phyloP scores from a whole-genome alignment of 257 asterid species.

The Cordia subcordata region DNA sequence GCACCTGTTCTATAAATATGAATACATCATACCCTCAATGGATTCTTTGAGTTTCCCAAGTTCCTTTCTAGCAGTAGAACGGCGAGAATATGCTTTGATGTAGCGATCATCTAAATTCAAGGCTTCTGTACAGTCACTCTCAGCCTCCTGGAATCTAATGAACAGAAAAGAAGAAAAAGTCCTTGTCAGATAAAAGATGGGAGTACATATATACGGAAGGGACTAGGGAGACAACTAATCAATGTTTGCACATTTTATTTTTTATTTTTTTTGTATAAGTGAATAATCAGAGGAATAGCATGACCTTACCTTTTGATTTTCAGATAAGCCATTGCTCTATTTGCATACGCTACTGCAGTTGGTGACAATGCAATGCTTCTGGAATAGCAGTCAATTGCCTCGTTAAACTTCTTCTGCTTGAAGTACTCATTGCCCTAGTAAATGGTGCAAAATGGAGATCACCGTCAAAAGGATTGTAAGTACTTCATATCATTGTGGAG shows the following conservation, averaged over 20 bases:
- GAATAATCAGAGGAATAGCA: conserved; percentile 3
- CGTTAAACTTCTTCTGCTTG: conserved; percentile 81
- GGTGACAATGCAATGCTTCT: conserved; percentile 95
- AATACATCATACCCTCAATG: conserved; percentile 53
- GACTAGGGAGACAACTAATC: too few relatives aligned
- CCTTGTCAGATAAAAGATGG: background rate
- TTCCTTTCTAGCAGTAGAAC: conserved; percentile 89
- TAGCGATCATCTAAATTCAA: conserved; percentile 84
- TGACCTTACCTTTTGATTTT: conserved; percentile 65
- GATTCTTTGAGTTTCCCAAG: conserved; percentile 88
- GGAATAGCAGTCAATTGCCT: conserved; percentile 93
- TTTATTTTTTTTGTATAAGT: background rate
- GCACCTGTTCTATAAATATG: conserved; percentile 6
- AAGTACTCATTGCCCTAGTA: conserved; percentile 81
- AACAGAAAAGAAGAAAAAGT: conserved; percentile 16
- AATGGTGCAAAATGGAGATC: conserved; percentile 11
- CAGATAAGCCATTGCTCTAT: conserved; percentile 94
- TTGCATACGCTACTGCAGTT: conserved; percentile 89
- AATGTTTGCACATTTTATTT: background rate
- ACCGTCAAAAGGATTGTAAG: conserved; percentile 9
- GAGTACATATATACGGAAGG: too few relatives aligned
- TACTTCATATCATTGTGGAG: conserved; percentile 9
- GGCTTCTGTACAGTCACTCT: conserved; percentile 89
- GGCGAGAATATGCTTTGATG: conserved; percentile 94
- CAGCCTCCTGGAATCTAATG: conserved; percentile 82